phyloP scores from a whole-genome alignment of 2,329 filamentous ascomycete species.

The Colletotrichum tabaci region DNA sequence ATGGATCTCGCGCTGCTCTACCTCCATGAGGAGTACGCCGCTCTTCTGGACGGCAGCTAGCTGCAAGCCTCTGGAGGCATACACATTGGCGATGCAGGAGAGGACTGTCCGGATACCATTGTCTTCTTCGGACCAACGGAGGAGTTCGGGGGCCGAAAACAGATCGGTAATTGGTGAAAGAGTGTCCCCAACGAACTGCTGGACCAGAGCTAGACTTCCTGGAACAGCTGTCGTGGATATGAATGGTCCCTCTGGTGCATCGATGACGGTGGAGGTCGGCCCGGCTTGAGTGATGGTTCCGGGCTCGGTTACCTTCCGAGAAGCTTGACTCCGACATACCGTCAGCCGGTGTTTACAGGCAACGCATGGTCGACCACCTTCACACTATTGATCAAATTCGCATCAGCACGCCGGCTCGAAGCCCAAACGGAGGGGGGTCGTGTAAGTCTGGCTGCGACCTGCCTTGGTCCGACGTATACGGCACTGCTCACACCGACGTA shows the following conservation, averaged over 20 bases:
- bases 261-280: background rate
- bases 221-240: background rate
- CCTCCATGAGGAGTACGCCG: background rate
- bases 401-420: background rate
- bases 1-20: background rate
- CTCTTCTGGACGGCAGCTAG: background rate
- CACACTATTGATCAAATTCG: background rate
- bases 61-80: background rate
- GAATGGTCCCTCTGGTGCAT: background rate
- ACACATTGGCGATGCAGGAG: background rate
- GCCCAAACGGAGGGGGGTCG: too few species aligned
- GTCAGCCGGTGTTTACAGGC: background rate
- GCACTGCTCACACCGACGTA: background rate
- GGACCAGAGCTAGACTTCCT: background rate
- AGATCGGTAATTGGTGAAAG: background rate
- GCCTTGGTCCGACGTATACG: constrained; percentile 1
- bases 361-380: background rate
- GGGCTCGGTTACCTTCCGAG: background rate
- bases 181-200: background rate
- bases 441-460: background rate
- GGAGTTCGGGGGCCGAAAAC: background rate
- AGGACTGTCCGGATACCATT: background rate
- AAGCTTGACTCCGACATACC: background rate
- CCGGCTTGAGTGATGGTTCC: background rate
- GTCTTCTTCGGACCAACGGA: background rate